Percentiles rank a stretch among this genome's conserved stretches.
These are phyloP conservation scores for Naumovozyma baii DNA, from an alignment of 805 yeast species.

Conservation along the genomic window DNA sequence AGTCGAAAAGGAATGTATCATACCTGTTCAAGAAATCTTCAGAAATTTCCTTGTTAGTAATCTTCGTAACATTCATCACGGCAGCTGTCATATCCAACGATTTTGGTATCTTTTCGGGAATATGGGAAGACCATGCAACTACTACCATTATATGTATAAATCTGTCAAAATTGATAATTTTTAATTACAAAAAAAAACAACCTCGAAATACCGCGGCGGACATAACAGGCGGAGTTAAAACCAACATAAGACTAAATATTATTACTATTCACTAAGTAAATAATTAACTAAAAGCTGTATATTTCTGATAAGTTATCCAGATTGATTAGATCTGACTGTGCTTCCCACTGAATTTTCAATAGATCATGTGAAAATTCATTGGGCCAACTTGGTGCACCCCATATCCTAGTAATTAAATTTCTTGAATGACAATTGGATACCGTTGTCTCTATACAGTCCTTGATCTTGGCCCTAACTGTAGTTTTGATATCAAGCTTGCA, in stretches of 20 bases:
- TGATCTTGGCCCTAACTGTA: slow-evolving; percentile 5
- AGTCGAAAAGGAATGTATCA: slow-evolving; percentile 87
- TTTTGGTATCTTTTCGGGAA: neutral
- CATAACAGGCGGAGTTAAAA: neutral
- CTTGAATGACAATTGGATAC: slow-evolving; percentile 37
- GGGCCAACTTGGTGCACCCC: slow-evolving; percentile 73
- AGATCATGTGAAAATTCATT: slow-evolving; percentile 3
- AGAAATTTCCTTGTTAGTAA: slow-evolving; percentile 40
- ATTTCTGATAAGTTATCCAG: slow-evolving; percentile 43
- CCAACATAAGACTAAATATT: too few species aligned
- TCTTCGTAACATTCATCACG: slow-evolving; percentile 34
- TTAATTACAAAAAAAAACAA: too few species aligned
- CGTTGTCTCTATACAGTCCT: slow-evolving; percentile 19
- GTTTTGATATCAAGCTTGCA: slow-evolving; percentile 8
- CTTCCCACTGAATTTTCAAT: neutral
- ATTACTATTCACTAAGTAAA: too few species aligned
- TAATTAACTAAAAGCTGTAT: neutral
- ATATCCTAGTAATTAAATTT: slow-evolving; percentile 49
- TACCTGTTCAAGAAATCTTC: slow-evolving; percentile 48
- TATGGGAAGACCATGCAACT: too few species aligned
- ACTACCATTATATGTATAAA: too few species aligned
- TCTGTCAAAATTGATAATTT: too few species aligned
- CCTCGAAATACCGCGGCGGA: neutral
- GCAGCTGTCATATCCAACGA: slow-evolving; percentile 3
- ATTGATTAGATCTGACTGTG: slow-evolving; percentile 44